phyloP scores from a whole-genome alignment of 1,284 basidiomycete genomes.

The Ceratobasidium sp. region DNA sequence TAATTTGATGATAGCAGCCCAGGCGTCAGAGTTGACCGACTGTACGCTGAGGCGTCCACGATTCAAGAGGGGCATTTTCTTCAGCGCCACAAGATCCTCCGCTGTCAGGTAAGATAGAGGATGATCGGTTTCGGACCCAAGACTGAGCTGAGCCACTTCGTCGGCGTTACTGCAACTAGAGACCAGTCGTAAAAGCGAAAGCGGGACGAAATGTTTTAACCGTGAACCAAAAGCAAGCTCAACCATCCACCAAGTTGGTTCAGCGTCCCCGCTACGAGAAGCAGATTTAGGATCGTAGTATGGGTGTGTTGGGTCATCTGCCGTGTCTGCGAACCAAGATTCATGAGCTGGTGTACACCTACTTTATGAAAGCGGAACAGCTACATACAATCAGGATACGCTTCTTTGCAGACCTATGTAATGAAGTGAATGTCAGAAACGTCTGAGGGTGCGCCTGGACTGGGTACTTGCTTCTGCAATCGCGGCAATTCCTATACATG shows the following conservation, averaged over 20 bases:
- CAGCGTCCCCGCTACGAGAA: conserved; percentile 21
- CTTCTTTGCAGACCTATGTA: conserved; percentile 75
- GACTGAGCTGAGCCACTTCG: conserved; percentile 69
- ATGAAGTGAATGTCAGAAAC: conserved; percentile 34
- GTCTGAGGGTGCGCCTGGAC: background rate
- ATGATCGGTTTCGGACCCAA: conserved; percentile 44
- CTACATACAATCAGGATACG: conserved; percentile 89
- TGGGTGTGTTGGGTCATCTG: conserved; percentile 85
- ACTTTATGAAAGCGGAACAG: too few relatives aligned
- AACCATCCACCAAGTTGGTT: conserved; percentile 84
- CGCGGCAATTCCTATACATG: conserved; percentile 73
- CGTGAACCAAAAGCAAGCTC: conserved; percentile 77
- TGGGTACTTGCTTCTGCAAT: conserved; percentile 69
- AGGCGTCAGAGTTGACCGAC: conserved; percentile 74
- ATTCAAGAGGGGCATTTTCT: conserved; percentile 81
- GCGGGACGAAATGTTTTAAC: conserved; percentile 76
- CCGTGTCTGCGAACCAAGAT: conserved; percentile 67
- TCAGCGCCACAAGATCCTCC: conserved; percentile 51
- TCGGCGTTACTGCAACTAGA: conserved; percentile 51
- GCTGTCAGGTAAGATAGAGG: conserved; percentile 47
- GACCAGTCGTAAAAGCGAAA: conserved; percentile 70
- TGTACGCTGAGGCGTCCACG: conserved; percentile 90
- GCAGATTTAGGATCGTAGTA: conserved; percentile 81
- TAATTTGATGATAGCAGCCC: conserved; percentile 68
- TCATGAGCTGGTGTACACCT: background rate